Evolutionary conservation across 2,329 filamentous ascomycete genomes (phyloP).

Genomic region (Xylariaceae sp.): DNA sequence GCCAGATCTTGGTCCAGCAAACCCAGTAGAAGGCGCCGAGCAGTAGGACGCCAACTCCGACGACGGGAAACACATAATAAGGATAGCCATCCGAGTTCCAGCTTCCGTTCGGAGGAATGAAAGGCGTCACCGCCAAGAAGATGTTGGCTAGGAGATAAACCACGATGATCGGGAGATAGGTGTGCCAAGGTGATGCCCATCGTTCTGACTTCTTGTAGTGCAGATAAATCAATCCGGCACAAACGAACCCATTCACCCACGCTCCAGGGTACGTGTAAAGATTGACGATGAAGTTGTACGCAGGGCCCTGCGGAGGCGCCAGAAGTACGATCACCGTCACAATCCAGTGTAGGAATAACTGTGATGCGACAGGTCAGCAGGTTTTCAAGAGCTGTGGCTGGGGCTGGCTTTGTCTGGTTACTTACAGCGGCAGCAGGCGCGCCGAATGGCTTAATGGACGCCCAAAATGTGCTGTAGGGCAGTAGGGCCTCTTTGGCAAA

Average conservation of each 20-base stretch:
- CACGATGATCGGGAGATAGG: constrained; percentile 43
- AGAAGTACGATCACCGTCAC: constrained; percentile 62
- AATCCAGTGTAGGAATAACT: constrained; percentile 62
- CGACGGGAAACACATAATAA: constrained; percentile 54
- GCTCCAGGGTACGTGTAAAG: constrained; percentile 52
- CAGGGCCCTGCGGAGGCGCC: constrained; percentile 62
- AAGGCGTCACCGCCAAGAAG: constrained; percentile 51
- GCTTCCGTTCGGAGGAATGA: constrained; percentile 48
- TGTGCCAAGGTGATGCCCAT: constrained; percentile 52
- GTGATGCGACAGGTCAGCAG: neutral
- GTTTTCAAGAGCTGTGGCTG: too few relatives aligned
- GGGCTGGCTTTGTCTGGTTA: constrained; percentile 2
- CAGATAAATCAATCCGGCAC: constrained; percentile 48
- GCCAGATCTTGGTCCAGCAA: constrained; percentile 49
- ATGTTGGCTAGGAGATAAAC: constrained; percentile 49
- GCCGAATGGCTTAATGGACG: constrained; percentile 64
- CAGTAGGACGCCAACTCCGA: constrained; percentile 48
- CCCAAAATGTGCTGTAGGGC: constrained; percentile 64
- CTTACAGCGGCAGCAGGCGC: constrained; percentile 54
- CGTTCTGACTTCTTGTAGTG: constrained; percentile 47
- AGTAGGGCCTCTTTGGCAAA: constrained; percentile 66
- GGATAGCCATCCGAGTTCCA: constrained; percentile 48
- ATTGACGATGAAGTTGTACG: constrained; percentile 64
- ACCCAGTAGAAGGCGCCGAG: constrained; percentile 51
- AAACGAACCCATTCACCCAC: constrained; percentile 52